Conservation (phyloP, 768 basidiomycete species). For the Cubamyces sp. region DNA sequence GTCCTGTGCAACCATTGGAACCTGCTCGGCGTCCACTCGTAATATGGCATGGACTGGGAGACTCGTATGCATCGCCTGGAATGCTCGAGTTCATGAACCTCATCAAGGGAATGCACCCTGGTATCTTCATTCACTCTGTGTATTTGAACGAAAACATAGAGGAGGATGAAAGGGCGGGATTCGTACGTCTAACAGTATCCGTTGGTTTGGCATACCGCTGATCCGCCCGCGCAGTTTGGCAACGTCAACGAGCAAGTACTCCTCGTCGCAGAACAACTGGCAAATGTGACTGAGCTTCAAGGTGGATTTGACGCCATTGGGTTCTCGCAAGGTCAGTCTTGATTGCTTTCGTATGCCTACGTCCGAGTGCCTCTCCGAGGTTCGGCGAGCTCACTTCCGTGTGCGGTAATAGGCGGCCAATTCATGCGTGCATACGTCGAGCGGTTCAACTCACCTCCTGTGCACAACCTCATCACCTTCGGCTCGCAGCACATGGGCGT, state of each 20-base stretch:
- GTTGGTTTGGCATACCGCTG: neutral
- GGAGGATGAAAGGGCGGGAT: slow-evolving; percentile 69
- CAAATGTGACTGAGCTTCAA: slow-evolving; percentile 62
- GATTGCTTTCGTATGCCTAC: neutral
- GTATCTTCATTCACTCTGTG: slow-evolving; percentile 78
- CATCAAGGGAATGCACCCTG: slow-evolving; percentile 67
- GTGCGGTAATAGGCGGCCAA: slow-evolving; percentile 62
- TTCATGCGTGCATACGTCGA: slow-evolving; percentile 88
- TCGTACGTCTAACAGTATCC: slow-evolving; percentile 53
- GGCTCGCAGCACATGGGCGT: slow-evolving; percentile 89
- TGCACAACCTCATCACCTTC: slow-evolving; percentile 85
- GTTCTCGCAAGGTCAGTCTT: slow-evolving; percentile 73
- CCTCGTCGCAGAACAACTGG: slow-evolving; percentile 65
- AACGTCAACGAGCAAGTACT: slow-evolving; percentile 74
- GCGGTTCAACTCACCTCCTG: slow-evolving; percentile 69
- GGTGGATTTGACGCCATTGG: slow-evolving; percentile 86
- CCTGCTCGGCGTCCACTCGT: slow-evolving; percentile 55
- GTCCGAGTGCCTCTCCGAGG: neutral
- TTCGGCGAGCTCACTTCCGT: neutral
- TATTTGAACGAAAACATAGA: slow-evolving; percentile 65
- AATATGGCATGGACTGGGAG: slow-evolving; percentile 82
- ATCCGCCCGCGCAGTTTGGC: slow-evolving; percentile 60
- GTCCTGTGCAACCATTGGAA: neutral
- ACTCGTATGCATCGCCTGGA: slow-evolving; percentile 72
- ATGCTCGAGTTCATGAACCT: slow-evolving; percentile 65